Percentiles rank a stretch among this genome's conserved stretches.
Evolutionary conservation across 108 stramenopile species (phyloP).

Genomic region (Phaeodactylum tricornutum): DNA sequence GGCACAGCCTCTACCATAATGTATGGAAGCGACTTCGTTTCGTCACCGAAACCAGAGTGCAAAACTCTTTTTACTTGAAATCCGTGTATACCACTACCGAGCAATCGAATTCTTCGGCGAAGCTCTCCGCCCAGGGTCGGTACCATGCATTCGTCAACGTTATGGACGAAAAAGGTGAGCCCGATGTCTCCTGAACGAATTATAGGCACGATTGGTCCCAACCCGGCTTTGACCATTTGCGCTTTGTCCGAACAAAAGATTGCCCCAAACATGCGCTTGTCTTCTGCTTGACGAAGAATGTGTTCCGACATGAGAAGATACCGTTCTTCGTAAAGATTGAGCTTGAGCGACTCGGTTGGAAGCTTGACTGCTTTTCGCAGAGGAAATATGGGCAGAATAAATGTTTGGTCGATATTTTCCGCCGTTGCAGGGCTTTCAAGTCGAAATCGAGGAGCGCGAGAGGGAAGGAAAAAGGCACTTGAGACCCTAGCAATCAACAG

Average conservation of each 20-base stretch:
- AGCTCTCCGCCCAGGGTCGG: constrained; percentile 4
- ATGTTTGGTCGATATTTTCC: too few species aligned
- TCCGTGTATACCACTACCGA: constrained; percentile 8
- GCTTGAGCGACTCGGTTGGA: constrained; percentile 18
- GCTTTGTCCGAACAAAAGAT: constrained; percentile 17
- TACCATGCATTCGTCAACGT: constrained; percentile 9
- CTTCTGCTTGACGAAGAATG: constrained; percentile 3
- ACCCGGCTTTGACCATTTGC: constrained; percentile 17
- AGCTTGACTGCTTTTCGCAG: constrained; percentile 22
- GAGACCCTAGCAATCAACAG: too few species aligned
- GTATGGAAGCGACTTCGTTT: too few species aligned
- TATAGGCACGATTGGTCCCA: constrained; percentile 21
- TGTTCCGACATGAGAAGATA: constrained; percentile 20
- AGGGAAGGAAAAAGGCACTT: too few species aligned
- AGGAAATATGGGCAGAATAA: constrained; percentile 21
- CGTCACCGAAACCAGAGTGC: constrained; percentile 15
- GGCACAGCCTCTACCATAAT: too few species aligned
- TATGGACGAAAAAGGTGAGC: constrained; percentile 4
- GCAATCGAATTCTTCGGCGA: constrained; percentile 19
- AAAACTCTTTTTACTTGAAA: constrained; percentile 18
- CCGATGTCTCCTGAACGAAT: constrained; percentile 24
- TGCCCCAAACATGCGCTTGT: constrained; percentile 15
- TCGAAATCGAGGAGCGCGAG: too few species aligned
- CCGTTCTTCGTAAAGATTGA: constrained; percentile 35
- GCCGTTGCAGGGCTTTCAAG: too few species aligned